phyloP scores from a whole-genome alignment of 2,329 filamentous ascomycete species.

The Diaporthe eres region DNA sequence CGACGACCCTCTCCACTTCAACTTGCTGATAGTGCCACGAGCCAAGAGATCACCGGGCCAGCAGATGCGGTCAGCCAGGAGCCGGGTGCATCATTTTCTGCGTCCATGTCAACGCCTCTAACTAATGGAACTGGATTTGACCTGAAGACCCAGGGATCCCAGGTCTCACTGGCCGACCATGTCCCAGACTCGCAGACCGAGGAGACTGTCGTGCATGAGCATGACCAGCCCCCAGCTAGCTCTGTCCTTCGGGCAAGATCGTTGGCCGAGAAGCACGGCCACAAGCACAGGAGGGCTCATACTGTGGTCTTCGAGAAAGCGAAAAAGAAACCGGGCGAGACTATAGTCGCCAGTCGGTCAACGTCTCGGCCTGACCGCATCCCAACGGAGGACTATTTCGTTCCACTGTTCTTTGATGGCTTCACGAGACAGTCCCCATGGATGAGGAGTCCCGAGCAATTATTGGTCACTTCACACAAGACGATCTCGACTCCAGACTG shows the following conservation, averaged over 20 bases:
- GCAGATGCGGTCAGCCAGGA: not conserved
- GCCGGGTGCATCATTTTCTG: conserved; percentile 8
- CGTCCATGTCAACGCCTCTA: conserved; percentile 5
- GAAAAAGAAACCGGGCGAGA: conserved; percentile 63
- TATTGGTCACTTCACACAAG: conserved; percentile 88
- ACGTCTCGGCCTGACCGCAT: conserved; percentile 51
- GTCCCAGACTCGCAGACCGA: conserved; percentile 6
- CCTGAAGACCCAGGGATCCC: conserved; percentile 10
- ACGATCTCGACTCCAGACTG: conserved; percentile 90
- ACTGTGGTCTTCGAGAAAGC: conserved; percentile 85
- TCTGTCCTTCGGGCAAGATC: conserved; percentile 28
- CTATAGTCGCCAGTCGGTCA: conserved; percentile 57
- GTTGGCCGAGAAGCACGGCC: conserved; percentile 35
- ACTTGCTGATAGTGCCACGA: not conserved
- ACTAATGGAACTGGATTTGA: conserved; percentile 8
- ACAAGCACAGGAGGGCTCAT: conserved; percentile 73
- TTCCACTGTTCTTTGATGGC: conserved; percentile 72
- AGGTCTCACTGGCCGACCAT: not conserved
- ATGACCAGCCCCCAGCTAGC: not conserved
- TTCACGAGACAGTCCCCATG: conserved; percentile 69
- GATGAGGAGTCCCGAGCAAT: conserved; percentile 76
- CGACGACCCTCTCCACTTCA: conserved; percentile 21
- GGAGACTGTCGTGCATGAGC: not conserved
- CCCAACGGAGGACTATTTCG: conserved; percentile 74
- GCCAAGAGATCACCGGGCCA: not conserved